Evolutionary conservation across 352 stramenopile species (phyloP).

Genomic region (Thalassiosira mediterranea): DNA sequence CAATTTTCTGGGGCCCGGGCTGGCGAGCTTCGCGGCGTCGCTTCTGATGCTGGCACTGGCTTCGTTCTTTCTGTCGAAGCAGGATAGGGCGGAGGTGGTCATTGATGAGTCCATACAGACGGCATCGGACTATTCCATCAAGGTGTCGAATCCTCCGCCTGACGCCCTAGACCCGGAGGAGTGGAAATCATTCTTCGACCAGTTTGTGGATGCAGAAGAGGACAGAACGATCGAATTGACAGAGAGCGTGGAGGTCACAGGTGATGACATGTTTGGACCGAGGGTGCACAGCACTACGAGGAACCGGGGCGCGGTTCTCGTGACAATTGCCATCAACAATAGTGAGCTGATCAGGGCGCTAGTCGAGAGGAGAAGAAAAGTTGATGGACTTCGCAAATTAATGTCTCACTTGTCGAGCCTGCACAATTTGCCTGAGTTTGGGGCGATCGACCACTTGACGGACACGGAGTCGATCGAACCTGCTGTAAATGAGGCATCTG

Average conservation of each 20-base stretch:
- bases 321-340: conserved; percentile 40
- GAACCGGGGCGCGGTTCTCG: background rate
- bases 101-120: conserved; percentile 26
- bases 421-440: background rate
- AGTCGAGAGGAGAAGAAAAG: background rate
- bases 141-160: conserved; percentile 23
- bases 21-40: conserved; percentile 11
- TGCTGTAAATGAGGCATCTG: background rate
- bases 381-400: conserved; percentile 3
- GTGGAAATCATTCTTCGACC: conserved; percentile 21
- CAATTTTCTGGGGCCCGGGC: conserved; percentile 1
- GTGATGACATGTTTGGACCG: conserved; percentile 7
- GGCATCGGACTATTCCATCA: conserved; percentile 38
- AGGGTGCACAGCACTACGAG: background rate
- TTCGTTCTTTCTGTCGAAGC: conserved; percentile 24
- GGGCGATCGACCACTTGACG: conserved; percentile 3
- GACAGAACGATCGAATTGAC: conserved; percentile 9
- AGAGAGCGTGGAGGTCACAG: conserved; percentile 16
- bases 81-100: conserved; percentile 5
- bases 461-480: background rate
- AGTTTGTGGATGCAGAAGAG: conserved; percentile 12
- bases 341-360: conserved; percentile 22
- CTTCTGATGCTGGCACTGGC: conserved; percentile 13
- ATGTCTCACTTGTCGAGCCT: conserved; percentile 3
- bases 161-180: conserved; percentile 37